Conservation (phyloP, 2,329 filamentous ascomycete species). For the Emericellopsis cladophorae region DNA sequence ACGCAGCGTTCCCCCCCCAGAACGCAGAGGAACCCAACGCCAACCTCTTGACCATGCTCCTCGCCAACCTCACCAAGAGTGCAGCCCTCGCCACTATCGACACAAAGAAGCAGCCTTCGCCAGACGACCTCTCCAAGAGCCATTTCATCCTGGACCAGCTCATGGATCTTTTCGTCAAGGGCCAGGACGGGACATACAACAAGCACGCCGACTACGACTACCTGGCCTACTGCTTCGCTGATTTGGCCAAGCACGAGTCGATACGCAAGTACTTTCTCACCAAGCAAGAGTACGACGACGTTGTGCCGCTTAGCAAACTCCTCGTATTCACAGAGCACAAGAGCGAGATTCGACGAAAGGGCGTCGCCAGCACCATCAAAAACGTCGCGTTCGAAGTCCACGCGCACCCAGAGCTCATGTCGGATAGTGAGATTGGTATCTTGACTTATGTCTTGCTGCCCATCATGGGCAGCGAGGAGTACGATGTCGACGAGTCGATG, state of each 20-base stretch:
- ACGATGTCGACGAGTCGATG: constrained; percentile 72
- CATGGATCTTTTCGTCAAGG: constrained; percentile 92
- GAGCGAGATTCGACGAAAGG: constrained; percentile 71
- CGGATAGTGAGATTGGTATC: constrained; percentile 62
- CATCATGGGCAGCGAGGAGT: constrained; percentile 79
- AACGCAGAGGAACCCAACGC: constrained; percentile 66
- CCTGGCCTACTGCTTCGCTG: constrained; percentile 85
- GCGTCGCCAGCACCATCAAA: constrained; percentile 94
- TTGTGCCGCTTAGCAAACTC: constrained; percentile 85
- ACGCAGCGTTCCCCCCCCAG: constrained; percentile 23
- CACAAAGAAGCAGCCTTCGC: constrained; percentile 52
- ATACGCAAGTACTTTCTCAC: constrained; percentile 64
- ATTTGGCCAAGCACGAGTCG: constrained; percentile 71
- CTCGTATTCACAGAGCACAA: constrained; percentile 89
- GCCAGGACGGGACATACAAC: constrained; percentile 72
- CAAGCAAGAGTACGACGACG: constrained; percentile 61
- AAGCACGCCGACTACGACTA: constrained; percentile 82
- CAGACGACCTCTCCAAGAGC: constrained; percentile 59
- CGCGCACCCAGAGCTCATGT: constrained; percentile 59
- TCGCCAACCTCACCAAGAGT: constrained; percentile 82
- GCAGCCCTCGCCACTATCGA: constrained; percentile 56
- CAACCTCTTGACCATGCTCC: constrained; percentile 77
- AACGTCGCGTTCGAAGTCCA: constrained; percentile 78
- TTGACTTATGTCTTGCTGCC: constrained; percentile 83
- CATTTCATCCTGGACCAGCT: constrained; percentile 75